These are phyloP conservation scores for Diplodia sapinea DNA, from an alignment of 2,329 filamentous ascomycete genomes.

Conservation along the genomic window DNA sequence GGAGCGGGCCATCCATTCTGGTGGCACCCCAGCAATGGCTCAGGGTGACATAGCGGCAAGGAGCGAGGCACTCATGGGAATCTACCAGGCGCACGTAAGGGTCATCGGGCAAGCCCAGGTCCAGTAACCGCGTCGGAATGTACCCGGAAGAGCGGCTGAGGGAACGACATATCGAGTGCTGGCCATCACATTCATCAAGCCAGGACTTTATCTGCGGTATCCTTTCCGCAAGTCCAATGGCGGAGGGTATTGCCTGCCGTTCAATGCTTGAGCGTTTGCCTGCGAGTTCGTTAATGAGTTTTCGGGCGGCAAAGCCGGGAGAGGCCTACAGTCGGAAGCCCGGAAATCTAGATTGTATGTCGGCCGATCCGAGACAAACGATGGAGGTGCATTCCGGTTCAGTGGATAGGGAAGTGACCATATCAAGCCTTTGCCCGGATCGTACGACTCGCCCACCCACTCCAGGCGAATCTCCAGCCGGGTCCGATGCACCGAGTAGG, in stretches of 20 bases:
- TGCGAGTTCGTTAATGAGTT: background rate
- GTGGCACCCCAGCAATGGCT: slow-evolving; percentile 17
- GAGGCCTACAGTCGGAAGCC: background rate
- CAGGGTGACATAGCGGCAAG: slow-evolving; percentile 14
- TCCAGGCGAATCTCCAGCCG: background rate
- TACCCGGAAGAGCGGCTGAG: background rate
- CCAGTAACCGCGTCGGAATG: slow-evolving; percentile 1
- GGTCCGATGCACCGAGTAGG: background rate
- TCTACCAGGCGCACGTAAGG: background rate
- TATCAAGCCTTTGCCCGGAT: slow-evolving; percentile 2
- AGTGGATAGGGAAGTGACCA: slow-evolving; percentile 5
- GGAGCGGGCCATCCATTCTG: background rate
- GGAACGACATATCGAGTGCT: background rate
- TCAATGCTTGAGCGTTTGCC: background rate
- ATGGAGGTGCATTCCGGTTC: background rate
- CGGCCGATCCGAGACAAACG: background rate
- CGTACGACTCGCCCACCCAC: slow-evolving; percentile 7
- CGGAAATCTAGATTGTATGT: background rate
- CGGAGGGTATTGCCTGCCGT: background rate
- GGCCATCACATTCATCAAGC: background rate
- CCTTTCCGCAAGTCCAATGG: slow-evolving; percentile 6
- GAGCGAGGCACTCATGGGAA: background rate
- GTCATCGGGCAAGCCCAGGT: background rate
- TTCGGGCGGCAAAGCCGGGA: background rate
- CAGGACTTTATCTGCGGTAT: background rate